Percentiles rank a stretch among this genome's conserved stretches.
phyloP scores from a whole-genome alignment of 306 rosid genomes.

The Pachyrhizus erosus region DNA sequence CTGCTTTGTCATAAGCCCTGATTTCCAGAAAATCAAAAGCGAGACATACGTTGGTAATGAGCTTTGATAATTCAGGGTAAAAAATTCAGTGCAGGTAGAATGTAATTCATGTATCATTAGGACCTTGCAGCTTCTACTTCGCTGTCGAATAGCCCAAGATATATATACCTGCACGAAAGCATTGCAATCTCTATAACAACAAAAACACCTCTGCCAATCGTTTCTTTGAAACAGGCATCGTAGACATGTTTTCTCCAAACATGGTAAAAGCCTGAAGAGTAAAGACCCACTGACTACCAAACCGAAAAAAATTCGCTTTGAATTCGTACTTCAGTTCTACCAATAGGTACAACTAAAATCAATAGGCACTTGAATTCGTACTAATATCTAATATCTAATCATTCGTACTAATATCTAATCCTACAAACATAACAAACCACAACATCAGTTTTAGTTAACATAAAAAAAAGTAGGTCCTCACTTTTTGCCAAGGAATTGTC shows the following conservation, averaged over 20 bases:
- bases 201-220: constrained; percentile 80
- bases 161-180: constrained; percentile 99
- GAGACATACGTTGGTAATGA: constrained; percentile 77
- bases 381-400: constrained; percentile 16
- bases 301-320: constrained; percentile 49
- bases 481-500: constrained; percentile 99
- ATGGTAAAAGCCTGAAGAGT: constrained; percentile 49
- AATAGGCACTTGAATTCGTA: constrained; percentile 46
- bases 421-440: constrained; percentile 26
- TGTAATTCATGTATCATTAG: constrained; percentile 82
- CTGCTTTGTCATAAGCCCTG: constrained; percentile 99
- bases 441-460: constrained; percentile 45
- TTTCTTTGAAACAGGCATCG: constrained; percentile 74
- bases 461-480: constrained; percentile 66
- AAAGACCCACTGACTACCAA: constrained; percentile 53
- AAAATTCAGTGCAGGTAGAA: constrained; percentile 78
- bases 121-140: constrained; percentile 99
- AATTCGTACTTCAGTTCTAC: constrained; percentile 12
- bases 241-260: constrained; percentile 64
- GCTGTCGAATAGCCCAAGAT: constrained; percentile 99
- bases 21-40: constrained; percentile 85
- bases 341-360: constrained; percentile 30
- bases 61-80: constrained; percentile 76
- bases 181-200: constrained; percentile 82
- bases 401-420: constrained; percentile 41